Evolutionary conservation across 106 monocot genomes (phyloP).

Genomic region (Amphibolis antarctica): DNA sequence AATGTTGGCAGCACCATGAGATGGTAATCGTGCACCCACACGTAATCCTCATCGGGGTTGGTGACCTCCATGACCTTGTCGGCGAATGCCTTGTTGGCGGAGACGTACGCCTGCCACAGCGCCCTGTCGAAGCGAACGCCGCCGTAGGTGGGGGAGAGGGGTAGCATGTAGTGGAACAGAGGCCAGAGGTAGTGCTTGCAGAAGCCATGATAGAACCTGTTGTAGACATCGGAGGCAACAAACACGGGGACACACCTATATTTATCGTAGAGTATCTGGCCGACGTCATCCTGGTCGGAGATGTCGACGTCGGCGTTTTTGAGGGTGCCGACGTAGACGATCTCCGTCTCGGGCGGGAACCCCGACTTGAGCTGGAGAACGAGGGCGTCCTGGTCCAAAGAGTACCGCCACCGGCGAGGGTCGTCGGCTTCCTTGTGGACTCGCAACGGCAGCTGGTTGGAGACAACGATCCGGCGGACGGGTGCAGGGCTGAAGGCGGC

Average conservation of each 20-base stretch:
- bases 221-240: constrained; percentile 6
- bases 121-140: constrained; percentile 8
- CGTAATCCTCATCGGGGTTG: constrained; percentile 19
- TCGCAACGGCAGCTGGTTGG: constrained; percentile 38
- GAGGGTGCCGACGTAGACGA: constrained; percentile 61
- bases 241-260: constrained; percentile 22
- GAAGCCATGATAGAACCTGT: constrained; percentile 19
- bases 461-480: constrained; percentile 41
- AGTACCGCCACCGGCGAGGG: constrained; percentile 25
- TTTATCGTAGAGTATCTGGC: constrained; percentile 12
- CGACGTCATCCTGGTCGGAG: constrained; percentile 26
- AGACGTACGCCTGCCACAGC: constrained; percentile 19
- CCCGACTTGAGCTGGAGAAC: constrained; percentile 57
- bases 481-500: background rate
- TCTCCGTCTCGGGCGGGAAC: constrained; percentile 27
- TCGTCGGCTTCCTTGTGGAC: constrained; percentile 14
- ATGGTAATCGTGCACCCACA: constrained; percentile 24
- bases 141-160: constrained; percentile 5
- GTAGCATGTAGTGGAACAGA: constrained; percentile 21
- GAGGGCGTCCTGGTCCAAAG: constrained; percentile 43
- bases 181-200: constrained; percentile 31
- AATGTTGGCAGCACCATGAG: constrained; percentile 20
- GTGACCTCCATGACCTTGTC: constrained; percentile 11
- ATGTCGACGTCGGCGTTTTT: constrained; percentile 16
- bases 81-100: constrained; percentile 18